Evolutionary conservation across 306 rosid genomes (phyloP), one percentile per base, ranked within the genome.

Genomic region (Hippophae rhamnoides): DNA sequence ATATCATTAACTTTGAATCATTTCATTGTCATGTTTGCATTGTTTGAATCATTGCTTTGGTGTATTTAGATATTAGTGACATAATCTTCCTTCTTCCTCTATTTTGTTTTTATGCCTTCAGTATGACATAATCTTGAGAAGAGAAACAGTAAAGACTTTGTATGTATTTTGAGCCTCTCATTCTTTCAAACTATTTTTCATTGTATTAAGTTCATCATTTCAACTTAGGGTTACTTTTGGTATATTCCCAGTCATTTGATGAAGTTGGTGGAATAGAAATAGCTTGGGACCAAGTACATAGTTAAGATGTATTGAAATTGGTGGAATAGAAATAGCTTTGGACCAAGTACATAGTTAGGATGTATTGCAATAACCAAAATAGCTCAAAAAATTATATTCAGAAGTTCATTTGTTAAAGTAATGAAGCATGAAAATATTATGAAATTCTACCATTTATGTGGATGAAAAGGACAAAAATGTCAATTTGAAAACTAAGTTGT

Each of bases 241-340:
- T 26, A 10, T 47, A 44, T 8, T 51, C 2, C 2, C 49, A 52
- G 25, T 7, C 58, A 10, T 53, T 18, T 18, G 23, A 18, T 18
- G 1, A 87, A 78, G 81, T 78, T 5, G 81, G 79, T 41, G 96
- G 98, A 63, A 78, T 81, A 26, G 98, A 92, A 66, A 90, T 92
- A 68, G 98, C 98, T 3, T 92, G 98, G 98, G 81, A 82, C 73
- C 87, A 69, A 66, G 86, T 87, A 63, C 31, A 60, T 45, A 57
- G 83, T 61, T 89, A 85, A 70, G 92, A 87, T 59, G 82, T 85
- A 55, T 61, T 87, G 82, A 87, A 78, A 80, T 78, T 5, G 81
- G 79, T 41, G 96, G 98, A 63, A 78, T 81, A 26, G 98, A 92
- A 66, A 90, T 92, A 68, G 98, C 98, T 3, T 92, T 96, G 98